Evolutionary conservation across 2,329 filamentous ascomycete genomes (phyloP), one percentile per base, ranked within the genome.

Genomic region (Fonsecaea erecta): DNA sequence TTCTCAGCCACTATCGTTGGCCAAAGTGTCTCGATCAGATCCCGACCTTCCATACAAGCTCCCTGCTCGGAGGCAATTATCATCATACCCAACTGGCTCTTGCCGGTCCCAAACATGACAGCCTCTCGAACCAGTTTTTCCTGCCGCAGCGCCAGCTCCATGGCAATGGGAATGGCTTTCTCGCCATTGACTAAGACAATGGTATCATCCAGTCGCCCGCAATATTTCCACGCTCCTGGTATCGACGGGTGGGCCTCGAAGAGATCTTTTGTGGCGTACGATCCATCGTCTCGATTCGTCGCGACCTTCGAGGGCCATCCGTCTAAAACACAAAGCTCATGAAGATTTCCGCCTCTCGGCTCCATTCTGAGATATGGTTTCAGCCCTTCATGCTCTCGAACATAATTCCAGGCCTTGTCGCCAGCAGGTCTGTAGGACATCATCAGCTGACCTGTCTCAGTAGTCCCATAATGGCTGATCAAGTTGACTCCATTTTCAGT

Each of bases 381-480:
- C 2, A 81, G 75, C 14, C 74, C 71, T 0, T 77, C 74, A 1
- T 79, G 72, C 0, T 79, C 76, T 1, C 82, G 77, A n/a, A 88
- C 74, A 67, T 87, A 89, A 70, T 87, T 84, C 87, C 87, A 90
- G 2, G 79, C 82, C 48, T 81, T 82, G 72, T 89, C 87, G 1
- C 76, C 81, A 2, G 73, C 72, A 0, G 81, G 78, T 9, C 86
- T 78, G 68, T 84, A 82, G 0, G 85, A 87, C 0, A 84, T 88
- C 84, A 88, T 87, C 14, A 89, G 74, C 70, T 86, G 83, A 5
- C 86, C 86, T 0, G 83, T 85, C 72, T 90, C 87, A 0, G 87
- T 89, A 1, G 81, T 84, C 73, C 28, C 56, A 62, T 87, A 88
- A 64, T 87, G 83, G 12, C 79, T 80, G 2, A 84, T 79, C 0